Percentiles rank a stretch among this genome's conserved stretches.
Conservation (phyloP, 768 basidiomycete genomes). For the Termitomyces titanicus region DNA sequence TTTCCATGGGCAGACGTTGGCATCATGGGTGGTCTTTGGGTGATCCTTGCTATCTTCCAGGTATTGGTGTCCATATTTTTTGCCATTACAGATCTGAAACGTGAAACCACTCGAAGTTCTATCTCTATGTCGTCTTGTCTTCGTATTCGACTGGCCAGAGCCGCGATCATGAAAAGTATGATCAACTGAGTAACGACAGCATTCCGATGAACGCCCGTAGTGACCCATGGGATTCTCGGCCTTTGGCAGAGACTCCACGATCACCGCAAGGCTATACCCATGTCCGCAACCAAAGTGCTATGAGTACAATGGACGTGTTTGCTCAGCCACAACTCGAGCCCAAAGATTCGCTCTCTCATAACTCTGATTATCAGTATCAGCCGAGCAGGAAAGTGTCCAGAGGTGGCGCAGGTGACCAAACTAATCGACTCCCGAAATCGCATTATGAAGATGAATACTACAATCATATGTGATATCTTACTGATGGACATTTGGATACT, state of each 20-base stretch:
- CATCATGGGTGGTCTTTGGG: constrained; percentile 87
- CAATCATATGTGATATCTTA: background rate
- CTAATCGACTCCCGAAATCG: background rate
- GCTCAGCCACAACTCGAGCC: constrained; percentile 45
- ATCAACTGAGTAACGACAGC: constrained; percentile 64
- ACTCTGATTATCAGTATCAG: constrained; percentile 21
- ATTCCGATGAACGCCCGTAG: constrained; percentile 62
- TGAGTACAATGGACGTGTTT: constrained; percentile 53
- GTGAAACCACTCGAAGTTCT: constrained; percentile 34
- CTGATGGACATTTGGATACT: background rate
- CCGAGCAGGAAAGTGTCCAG: constrained; percentile 15
- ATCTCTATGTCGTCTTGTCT: constrained; percentile 39
- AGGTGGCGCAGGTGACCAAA: constrained; percentile 8
- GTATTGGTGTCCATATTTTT: constrained; percentile 29
- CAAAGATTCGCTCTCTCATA: constrained; percentile 35
- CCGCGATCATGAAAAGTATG: constrained; percentile 78
- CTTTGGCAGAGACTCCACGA: constrained; percentile 38
- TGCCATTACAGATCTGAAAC: background rate
- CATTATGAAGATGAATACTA: constrained; percentile 7
- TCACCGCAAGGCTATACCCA: constrained; percentile 41
- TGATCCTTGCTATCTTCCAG: constrained; percentile 74
- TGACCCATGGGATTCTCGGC: constrained; percentile 69
- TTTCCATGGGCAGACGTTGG: constrained; percentile 93
- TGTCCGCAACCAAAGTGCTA: constrained; percentile 48
- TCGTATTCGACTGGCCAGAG: constrained; percentile 74